phyloP scores from a whole-genome alignment of 371 early-diverging fungal species.

The Mortierella sp. region DNA sequence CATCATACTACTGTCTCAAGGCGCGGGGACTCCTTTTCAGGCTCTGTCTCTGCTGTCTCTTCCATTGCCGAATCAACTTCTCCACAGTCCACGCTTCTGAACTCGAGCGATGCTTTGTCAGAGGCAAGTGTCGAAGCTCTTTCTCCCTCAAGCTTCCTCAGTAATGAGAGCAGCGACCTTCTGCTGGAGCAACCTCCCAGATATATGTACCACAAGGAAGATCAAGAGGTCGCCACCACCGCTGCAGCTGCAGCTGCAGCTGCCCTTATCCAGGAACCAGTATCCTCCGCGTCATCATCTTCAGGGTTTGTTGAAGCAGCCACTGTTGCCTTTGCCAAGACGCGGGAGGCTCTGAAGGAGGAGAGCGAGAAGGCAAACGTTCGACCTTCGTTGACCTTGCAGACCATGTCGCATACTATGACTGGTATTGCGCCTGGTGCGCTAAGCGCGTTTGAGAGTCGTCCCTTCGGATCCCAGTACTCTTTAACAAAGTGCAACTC shows the following conservation, averaged over 20 bases:
- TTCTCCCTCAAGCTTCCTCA: background rate
- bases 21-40: background rate
- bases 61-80: slow-evolving; percentile 10
- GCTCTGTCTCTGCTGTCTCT: background rate
- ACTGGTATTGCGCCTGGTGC: slow-evolving; percentile 40
- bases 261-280: background rate
- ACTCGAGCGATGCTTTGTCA: slow-evolving; percentile 11
- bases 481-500: slow-evolving; percentile 54
- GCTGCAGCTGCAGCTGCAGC: background rate
- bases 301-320: slow-evolving; percentile 1
- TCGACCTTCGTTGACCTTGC: slow-evolving; percentile 29
- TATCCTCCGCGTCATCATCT: slow-evolving; percentile 5
- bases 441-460: slow-evolving; percentile 32
- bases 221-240: background rate
- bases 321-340: background rate
- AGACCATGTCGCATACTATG: slow-evolving; percentile 22
- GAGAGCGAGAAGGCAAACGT: background rate
- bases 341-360: background rate
- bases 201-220: slow-evolving; percentile 12
- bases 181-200: slow-evolving; percentile 11
- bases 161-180: too few relatives aligned
- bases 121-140: slow-evolving; percentile 3
- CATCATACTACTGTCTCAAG: background rate
- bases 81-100: slow-evolving; percentile 19
- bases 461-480: slow-evolving; percentile 25